These are phyloP conservation scores for Didymella pomorum DNA, from an alignment of 2,329 filamentous ascomycete genomes.

Conservation along the genomic window DNA sequence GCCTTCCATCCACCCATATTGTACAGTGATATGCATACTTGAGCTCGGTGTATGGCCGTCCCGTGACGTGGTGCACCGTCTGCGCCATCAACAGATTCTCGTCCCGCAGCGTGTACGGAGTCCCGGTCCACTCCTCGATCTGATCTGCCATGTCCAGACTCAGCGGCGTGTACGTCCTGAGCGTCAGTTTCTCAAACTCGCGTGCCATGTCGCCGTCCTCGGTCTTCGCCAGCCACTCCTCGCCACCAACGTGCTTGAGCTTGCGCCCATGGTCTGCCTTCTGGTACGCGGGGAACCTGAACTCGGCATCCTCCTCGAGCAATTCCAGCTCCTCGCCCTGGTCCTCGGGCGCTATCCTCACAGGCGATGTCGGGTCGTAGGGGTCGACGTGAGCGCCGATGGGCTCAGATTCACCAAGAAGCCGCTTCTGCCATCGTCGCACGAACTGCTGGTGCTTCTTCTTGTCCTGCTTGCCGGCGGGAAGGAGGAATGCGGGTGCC, in stretches of 20 bases:
- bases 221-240: constrained; percentile 52
- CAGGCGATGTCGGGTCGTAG: constrained; percentile 47
- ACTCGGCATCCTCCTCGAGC: constrained; percentile 35
- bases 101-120: constrained; percentile 39
- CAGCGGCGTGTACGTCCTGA: constrained; percentile 44
- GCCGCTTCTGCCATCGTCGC: constrained; percentile 48
- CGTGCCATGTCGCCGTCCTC: constrained; percentile 40
- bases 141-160: constrained; percentile 41
- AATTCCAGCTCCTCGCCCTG: constrained; percentile 46
- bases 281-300: constrained; percentile 16
- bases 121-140: constrained; percentile 44
- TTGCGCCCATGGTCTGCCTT: constrained; percentile 38
- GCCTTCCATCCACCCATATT: background rate
- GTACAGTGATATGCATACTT: constrained; percentile 23
- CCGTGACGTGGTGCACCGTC: constrained; percentile 42
- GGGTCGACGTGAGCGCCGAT: constrained; percentile 50
- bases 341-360: constrained; percentile 48
- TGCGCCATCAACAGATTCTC: constrained; percentile 43
- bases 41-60: constrained; percentile 42
- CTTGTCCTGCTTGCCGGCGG: constrained; percentile 43
- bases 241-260: constrained; percentile 63
- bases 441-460: constrained; percentile 49
- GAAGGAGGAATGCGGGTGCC: constrained; percentile 33
- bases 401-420: constrained; percentile 48
- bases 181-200: constrained; percentile 48